These are phyloP conservation scores for Senna tora DNA, from an alignment of 306 rosid species.

Conservation along the genomic window DNA sequence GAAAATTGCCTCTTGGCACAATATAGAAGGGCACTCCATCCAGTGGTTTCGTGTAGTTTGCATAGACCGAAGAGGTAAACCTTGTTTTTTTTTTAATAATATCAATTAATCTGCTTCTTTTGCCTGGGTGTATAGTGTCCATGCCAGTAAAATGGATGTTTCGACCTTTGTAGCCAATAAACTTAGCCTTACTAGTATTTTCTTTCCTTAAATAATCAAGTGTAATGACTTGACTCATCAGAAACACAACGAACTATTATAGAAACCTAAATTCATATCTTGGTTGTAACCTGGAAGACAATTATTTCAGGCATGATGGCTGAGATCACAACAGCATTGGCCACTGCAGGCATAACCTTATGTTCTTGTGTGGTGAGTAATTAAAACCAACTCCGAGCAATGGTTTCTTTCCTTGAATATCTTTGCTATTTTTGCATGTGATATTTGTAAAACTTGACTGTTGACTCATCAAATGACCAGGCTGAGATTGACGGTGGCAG, in stretches of 20 bases:
- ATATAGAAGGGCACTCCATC: conserved; percentile 81
- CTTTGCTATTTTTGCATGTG: conserved; percentile 28
- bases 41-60: conserved; percentile 85
- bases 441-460: conserved; percentile 34
- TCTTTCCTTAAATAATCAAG: conserved; percentile 13
- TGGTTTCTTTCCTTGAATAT: conserved; percentile 30
- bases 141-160: conserved; percentile 32
- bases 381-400: conserved; percentile 36
- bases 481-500: conserved; percentile 96
- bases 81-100: conserved; percentile 13
- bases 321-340: conserved; percentile 83
- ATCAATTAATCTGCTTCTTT: conserved; percentile 31
- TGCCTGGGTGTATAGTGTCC: conserved; percentile 17
- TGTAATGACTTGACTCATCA: conserved; percentile 9
- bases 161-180: conserved; percentile 27
- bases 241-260: neutral
- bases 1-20: conserved; percentile 92
- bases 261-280: conserved; percentile 11
- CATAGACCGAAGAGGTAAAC: conserved; percentile 85
- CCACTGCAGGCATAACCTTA: conserved; percentile 76
- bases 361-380: conserved; percentile 96
- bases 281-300: conserved; percentile 34
- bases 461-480: conserved; percentile 59
- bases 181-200: conserved; percentile 12
- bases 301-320: conserved; percentile 88